Evolutionary conservation across 2,329 filamentous ascomycete genomes (phyloP).

Genomic region (Ophiostoma ulmi): DNA sequence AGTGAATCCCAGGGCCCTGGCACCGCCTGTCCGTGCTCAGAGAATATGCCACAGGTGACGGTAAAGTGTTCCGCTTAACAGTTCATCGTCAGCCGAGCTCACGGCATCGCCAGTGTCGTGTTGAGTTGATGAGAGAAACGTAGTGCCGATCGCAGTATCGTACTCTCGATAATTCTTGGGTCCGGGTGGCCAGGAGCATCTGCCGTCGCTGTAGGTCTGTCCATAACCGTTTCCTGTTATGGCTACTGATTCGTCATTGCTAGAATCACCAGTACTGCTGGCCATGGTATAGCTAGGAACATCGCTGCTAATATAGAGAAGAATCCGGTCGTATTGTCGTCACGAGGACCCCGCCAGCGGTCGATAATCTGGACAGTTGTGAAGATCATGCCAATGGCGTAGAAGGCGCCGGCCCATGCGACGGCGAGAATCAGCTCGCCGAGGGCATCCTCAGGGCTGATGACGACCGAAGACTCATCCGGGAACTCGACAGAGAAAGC

Average conservation of each 20-base stretch:
- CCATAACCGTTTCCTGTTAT: background rate
- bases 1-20: background rate
- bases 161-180: background rate
- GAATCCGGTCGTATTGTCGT: slow-evolving; percentile 28
- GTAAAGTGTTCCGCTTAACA: background rate
- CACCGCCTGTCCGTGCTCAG: background rate
- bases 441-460: slow-evolving; percentile 26
- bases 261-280: slow-evolving; percentile 27
- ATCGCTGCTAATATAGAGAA: slow-evolving; percentile 27
- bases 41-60: background rate
- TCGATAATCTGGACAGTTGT: slow-evolving; percentile 30
- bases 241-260: slow-evolving; percentile 16
- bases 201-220: background rate
- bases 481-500: slow-evolving; percentile 25
- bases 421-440: slow-evolving; percentile 28
- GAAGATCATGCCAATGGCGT: slow-evolving; percentile 31
- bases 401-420: slow-evolving; percentile 27
- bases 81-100: background rate
- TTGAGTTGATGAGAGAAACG: background rate
- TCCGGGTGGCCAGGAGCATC: background rate
- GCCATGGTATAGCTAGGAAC: slow-evolving; percentile 28
- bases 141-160: background rate
- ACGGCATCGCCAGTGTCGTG: background rate
- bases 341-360: slow-evolving; percentile 30
- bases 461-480: slow-evolving; percentile 27